These are phyloP conservation scores for Lipomyces orientalis DNA, from an alignment of 805 yeast genomes.

Conservation along the genomic window DNA sequence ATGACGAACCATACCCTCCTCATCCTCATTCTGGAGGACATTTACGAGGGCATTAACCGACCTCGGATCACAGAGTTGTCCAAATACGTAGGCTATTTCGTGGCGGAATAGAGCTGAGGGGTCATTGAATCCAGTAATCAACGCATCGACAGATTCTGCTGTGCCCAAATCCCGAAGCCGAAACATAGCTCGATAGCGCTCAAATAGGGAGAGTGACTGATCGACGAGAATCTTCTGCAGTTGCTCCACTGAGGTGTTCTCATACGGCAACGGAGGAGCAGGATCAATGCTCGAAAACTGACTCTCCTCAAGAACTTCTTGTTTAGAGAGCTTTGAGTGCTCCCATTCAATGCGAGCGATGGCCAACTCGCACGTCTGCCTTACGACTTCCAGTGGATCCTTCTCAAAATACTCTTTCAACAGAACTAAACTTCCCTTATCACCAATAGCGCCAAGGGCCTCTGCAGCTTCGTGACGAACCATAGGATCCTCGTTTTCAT, in stretches of 20 bases:
- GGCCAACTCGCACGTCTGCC: slow-evolving; percentile 98
- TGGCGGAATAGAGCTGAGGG: slow-evolving; percentile 94
- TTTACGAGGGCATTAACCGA: slow-evolving; percentile 86
- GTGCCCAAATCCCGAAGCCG: slow-evolving; percentile 93
- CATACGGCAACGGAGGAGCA: slow-evolving; percentile 92
- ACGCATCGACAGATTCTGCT: slow-evolving; percentile 89
- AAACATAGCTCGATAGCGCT: slow-evolving; percentile 98
- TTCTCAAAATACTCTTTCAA: slow-evolving; percentile 66
- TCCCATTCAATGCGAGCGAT: slow-evolving; percentile 95
- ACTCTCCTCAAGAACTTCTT: slow-evolving; percentile 74
- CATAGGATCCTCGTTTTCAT: slow-evolving; percentile 76
- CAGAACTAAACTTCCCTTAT: slow-evolving; percentile 68
- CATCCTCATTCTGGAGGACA: slow-evolving; percentile 74
- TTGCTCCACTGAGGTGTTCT: slow-evolving; percentile 59
- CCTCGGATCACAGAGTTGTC: slow-evolving; percentile 92
- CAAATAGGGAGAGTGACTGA: slow-evolving; percentile 78
- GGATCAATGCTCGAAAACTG: slow-evolving; percentile 92
- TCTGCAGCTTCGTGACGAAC: slow-evolving; percentile 99
- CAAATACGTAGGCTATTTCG: slow-evolving; percentile 97
- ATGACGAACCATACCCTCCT: slow-evolving; percentile 99
- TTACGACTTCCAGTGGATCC: slow-evolving; percentile 85
- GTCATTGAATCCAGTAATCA: slow-evolving; percentile 88
- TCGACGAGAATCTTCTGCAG: slow-evolving; percentile 74
- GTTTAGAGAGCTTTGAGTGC: slow-evolving; percentile 65
- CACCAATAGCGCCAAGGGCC: slow-evolving; percentile 96